Evolutionary conservation across 1,139 yeast genomes (phyloP), one percentile per base, ranked within the genome.

Genomic region (Magnusiomyces suaveolens): DNA sequence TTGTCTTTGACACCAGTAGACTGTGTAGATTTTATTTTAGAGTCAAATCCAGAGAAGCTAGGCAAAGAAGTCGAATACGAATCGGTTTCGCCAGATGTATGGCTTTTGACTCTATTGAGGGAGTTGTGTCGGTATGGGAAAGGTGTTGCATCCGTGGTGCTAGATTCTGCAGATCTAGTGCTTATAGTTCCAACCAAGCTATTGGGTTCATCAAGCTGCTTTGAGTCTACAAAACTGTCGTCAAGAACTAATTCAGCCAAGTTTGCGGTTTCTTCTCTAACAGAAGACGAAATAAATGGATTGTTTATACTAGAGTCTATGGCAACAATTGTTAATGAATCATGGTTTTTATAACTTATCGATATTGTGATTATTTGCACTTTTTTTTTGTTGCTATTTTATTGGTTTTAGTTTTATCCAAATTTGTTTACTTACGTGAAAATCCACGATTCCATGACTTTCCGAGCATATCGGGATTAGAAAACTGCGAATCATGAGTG

Each of bases 221-320:
- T 14, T n/a, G 41, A n/a, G 16, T 20, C 43, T 16, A 12, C 50
- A 47, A 48, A 24, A 6, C 44, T 16, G 44, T 48, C 51, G 21
- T 48, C 51, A 4, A 48, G 33, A n/a, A 38, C 51, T 4, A 48
- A 21, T 48, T 48, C 51, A 4, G 51, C 51, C 32, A 48, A 36
- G 33, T 23, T 36, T 4, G 51, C 51, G 10, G 51, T 48, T 38
- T 48, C 51, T 38, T 48, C 51, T 12, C 51, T 29, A 3, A 48
- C 36, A 12, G 51, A 36, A 16, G 44, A 26, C 3, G 29, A 18
- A 36, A 16, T 21, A 21, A 41, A 20, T 12, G 44, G 44, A 21
- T 41, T 41, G 16, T 21, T 41, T 4, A 25, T 21, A 41, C 18
- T n/a, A 14, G 41, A 16, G 18, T 36, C 41, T 36, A n/a, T n/a